Conservation (phyloP, 768 basidiomycete species). For the Boletus bicolor region DNA sequence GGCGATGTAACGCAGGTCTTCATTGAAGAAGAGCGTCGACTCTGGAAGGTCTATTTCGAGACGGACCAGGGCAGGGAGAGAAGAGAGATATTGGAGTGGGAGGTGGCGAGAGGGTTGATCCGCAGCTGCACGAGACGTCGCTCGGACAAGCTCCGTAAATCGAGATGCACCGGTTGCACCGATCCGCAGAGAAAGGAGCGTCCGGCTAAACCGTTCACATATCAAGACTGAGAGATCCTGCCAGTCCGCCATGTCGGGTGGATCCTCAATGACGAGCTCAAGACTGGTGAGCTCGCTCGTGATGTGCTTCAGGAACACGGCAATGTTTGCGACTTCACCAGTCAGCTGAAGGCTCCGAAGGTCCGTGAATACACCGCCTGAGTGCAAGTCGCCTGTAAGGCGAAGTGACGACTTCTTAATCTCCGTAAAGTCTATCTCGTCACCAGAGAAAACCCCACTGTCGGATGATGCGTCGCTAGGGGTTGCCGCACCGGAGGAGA, state of each 20-base stretch:
- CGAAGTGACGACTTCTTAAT: conserved; percentile 67
- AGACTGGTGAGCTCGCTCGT: conserved; percentile 62
- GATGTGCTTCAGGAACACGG: conserved; percentile 68
- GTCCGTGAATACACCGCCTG: conserved; percentile 53
- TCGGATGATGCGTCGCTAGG: conserved; percentile 71
- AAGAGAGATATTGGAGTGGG: conserved; percentile 54
- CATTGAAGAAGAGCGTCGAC: conserved; percentile 60
- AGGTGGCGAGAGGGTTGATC: conserved; percentile 61
- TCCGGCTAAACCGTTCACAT: conserved; percentile 57
- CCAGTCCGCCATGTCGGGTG: conserved; percentile 73
- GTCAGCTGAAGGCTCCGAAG: conserved; percentile 63
- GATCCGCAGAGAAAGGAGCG: conserved; percentile 59
- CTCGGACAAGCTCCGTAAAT: conserved; percentile 78
- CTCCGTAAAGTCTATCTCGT: conserved; percentile 74
- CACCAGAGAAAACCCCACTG: conserved; percentile 74
- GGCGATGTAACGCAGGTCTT: conserved; percentile 58
- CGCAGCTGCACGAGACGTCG: conserved; percentile 54
- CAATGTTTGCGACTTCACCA: conserved; percentile 67
- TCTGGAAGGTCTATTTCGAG: conserved; percentile 79
- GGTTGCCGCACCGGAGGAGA: conserved; percentile 65
- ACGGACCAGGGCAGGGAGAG: conserved; percentile 53
- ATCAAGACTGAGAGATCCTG: conserved; percentile 63
- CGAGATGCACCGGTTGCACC: conserved; percentile 67
- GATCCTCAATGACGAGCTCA: conserved; percentile 77
- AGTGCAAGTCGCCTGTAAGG: conserved; percentile 57